A percentile compares a stretch with the other conserved stretches of the same genome.
phyloP scores from a whole-genome alignment of 73 alveolate species.

The Paramecium primaurelia region DNA sequence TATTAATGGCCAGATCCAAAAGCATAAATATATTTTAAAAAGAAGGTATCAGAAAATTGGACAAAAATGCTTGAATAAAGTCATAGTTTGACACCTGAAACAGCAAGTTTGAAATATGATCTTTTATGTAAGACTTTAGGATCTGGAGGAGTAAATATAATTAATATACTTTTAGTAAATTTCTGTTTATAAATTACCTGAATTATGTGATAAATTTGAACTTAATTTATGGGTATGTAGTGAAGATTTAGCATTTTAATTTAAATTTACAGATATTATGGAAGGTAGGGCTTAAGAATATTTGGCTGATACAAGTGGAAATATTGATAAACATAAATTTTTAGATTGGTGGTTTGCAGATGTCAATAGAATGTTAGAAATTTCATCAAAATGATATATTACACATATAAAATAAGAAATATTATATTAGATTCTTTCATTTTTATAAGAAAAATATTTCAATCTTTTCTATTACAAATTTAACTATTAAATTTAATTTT shows the following conservation, averaged over 20 bases:
- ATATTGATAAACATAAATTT: slow-evolving; percentile 60
- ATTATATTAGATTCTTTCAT: neutral
- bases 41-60: slow-evolving; percentile 84
- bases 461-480: neutral
- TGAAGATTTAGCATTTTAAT: slow-evolving; percentile 90
- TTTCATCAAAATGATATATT: neutral
- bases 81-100: slow-evolving; percentile 38
- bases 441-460: neutral
- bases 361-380: slow-evolving; percentile 31
- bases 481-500: neutral
- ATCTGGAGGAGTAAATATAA: slow-evolving; percentile 37
- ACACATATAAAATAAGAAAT: neutral
- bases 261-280: slow-evolving; percentile 87
- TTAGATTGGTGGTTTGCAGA: slow-evolving; percentile 54
- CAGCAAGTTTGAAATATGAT: slow-evolving; percentile 30
- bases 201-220: slow-evolving; percentile 86
- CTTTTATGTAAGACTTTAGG: slow-evolving; percentile 20
- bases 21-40: slow-evolving; percentile 81
- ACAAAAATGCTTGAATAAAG: slow-evolving; percentile 54
- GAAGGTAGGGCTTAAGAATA: slow-evolving; percentile 76
- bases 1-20: slow-evolving; percentile 95
- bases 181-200: slow-evolving; percentile 62
- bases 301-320: slow-evolving; percentile 79
- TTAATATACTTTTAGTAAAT: neutral
- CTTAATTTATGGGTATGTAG: slow-evolving; percentile 81